phyloP scores from a whole-genome alignment of 257 asterid species.

The Solanum chmielewskii region DNA sequence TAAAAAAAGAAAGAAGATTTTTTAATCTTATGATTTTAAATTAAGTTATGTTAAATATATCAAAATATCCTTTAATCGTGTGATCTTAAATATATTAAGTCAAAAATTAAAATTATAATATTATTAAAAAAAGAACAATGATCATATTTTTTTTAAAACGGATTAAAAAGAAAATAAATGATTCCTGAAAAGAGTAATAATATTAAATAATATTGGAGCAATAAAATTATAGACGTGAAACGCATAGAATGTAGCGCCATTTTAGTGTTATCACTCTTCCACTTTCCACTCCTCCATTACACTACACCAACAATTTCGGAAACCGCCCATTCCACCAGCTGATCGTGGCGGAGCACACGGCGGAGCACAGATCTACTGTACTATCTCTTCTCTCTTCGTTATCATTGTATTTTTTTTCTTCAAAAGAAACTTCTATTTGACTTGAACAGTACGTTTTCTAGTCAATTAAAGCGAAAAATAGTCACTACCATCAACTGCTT shows the following conservation, averaged over 20 bases:
- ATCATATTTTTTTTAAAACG: too few relatives aligned
- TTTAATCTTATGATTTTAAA: too few relatives aligned
- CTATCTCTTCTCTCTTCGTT: not conserved
- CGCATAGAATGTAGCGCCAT: not conserved
- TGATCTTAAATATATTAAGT: too few relatives aligned
- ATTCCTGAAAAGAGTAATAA: too few relatives aligned
- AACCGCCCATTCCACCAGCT: not conserved
- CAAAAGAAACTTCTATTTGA: not conserved
- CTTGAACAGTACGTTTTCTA: not conserved
- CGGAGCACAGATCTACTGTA: not conserved
- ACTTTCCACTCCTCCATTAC: not conserved
- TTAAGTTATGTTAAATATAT: too few relatives aligned
- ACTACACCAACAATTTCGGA: not conserved
- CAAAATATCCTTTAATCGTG: too few relatives aligned
- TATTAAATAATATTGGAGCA: too few relatives aligned
- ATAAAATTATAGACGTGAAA: not conserved
- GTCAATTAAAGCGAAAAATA: not conserved
- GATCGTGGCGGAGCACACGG: not conserved
- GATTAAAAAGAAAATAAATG: too few relatives aligned
- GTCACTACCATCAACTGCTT: not conserved
- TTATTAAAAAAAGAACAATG: too few relatives aligned
- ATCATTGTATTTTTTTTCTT: not conserved
- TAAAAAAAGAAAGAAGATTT: too few relatives aligned
- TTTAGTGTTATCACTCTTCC: not conserved
- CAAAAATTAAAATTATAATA: too few relatives aligned